A percentile compares a stretch with the other conserved stretches of the same genome.
Conservation (phyloP, 1,284 basidiomycete genomes). For the Ganoderma multipileum region DNA sequence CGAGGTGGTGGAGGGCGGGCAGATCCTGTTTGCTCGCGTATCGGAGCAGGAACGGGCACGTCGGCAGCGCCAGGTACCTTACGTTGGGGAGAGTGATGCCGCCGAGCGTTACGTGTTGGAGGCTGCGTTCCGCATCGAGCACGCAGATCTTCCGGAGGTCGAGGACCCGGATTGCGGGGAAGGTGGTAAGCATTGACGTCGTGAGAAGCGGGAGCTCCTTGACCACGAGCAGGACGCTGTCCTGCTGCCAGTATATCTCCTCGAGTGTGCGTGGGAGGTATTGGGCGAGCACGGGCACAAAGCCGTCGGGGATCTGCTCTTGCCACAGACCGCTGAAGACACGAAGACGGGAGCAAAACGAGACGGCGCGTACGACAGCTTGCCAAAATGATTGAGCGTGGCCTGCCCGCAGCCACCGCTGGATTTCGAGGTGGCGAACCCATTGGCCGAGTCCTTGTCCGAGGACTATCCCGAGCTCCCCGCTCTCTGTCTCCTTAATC, state of each 20-base stretch:
- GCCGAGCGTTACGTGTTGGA: conserved; percentile 22
- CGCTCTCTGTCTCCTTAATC: conserved; percentile 6
- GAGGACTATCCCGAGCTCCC: not conserved
- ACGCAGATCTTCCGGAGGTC: conserved; percentile 35
- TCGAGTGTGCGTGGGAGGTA: conserved; percentile 32
- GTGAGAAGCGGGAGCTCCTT: conserved; percentile 28
- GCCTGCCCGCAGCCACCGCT: conserved; percentile 27
- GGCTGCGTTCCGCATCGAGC: conserved; percentile 29
- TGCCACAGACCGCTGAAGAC: conserved; percentile 36
- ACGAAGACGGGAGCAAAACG: conserved; percentile 30
- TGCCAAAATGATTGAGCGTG: conserved; percentile 29
- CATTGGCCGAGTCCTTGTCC: conserved; percentile 31
- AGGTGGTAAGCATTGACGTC: conserved; percentile 24
- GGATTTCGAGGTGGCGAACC: conserved; percentile 37
- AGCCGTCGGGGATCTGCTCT: conserved; percentile 26
- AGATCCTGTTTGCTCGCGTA: conserved; percentile 31
- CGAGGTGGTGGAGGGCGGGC: conserved; percentile 30
- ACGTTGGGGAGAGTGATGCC: conserved; percentile 29
- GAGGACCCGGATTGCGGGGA: conserved; percentile 29
- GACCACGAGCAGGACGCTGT: conserved; percentile 28
- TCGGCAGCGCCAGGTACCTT: conserved; percentile 30
- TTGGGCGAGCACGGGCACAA: conserved; percentile 31
- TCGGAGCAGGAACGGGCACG: conserved; percentile 29
- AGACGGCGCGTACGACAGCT: conserved; percentile 28
- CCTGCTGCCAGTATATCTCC: conserved; percentile 37